These are phyloP conservation scores for Colletotrichum endophyticum DNA, from an alignment of 2,329 filamentous ascomycete species.

Conservation along the genomic window DNA sequence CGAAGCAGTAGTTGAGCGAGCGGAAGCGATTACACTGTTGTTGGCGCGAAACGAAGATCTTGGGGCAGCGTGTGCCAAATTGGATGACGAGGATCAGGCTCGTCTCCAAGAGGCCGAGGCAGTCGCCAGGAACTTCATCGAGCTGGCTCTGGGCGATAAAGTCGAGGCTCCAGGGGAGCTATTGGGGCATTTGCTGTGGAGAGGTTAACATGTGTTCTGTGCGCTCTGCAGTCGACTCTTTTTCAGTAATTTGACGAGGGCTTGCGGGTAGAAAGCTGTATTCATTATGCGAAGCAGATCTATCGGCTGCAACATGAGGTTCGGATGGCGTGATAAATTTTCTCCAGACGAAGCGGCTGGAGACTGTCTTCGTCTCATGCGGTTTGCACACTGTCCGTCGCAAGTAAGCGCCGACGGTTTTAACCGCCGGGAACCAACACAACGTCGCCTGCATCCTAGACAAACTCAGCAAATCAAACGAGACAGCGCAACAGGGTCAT, in stretches of 20 bases:
- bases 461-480: background rate
- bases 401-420: background rate
- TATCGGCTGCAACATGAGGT: background rate
- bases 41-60: conserved; percentile 78
- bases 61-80: conserved; percentile 70
- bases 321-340: background rate
- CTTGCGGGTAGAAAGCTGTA: background rate
- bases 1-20: conserved; percentile 71
- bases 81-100: conserved; percentile 67
- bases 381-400: background rate
- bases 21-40: conserved; percentile 74
- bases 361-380: background rate
- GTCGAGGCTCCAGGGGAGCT: background rate
- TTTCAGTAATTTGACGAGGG: background rate
- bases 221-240: background rate
- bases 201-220: background rate
- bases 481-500: background rate
- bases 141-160: background rate
- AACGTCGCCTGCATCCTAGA: background rate
- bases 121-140: conserved; percentile 63
- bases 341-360: background rate
- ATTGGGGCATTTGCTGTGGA: background rate
- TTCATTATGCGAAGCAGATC: background rate
- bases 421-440: background rate
- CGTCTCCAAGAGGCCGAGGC: conserved; percentile 71